Evolutionary conservation across 805 yeast genomes (phyloP), one percentile per base, ranked within the genome.

Genomic region (Vanderwaltozyma tropicalis): DNA sequence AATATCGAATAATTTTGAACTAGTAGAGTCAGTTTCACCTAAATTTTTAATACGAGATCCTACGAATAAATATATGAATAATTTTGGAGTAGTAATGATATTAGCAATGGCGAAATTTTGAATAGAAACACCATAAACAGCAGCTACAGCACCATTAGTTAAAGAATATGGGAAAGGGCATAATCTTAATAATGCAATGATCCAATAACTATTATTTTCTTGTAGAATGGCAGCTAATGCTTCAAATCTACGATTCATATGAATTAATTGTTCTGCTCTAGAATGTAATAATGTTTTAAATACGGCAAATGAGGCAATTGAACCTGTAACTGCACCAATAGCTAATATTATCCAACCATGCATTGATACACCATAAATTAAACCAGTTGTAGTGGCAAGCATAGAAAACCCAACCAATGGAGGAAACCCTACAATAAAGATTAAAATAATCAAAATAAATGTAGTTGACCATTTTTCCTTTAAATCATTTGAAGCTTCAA

Each of bases 141-240:
- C 80, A 9, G 95, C 92, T 46, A 92, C 67, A 0, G 95, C 96
- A 4, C 96, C 96, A 52, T 89, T 89, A 0, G 92, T 80, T 24
- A 89, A 64, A 2, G 96, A 86, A 55, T 87, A 92, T 0, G 97
- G 97, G 50, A 89, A 71, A 0, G 98, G 98, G 48, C 96, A 86
- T 40, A 89, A 59, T 39, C 96, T 67, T 21, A 89, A 70, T 53
- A 89, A 65, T 37, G 81, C 72, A 37, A 89, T 59, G 18, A 92
- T 60, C 45, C 77, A 56, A 40, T 87, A 70, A 41, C 77, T 73
- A 46, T 80, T 79, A 39, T 74, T 72, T 41, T 85, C 94, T 47
- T 71, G 76, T 41, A 89, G 58, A 4, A 85, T 81, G 38, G 78
- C 76, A 0, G 84, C 71, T 44, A 92, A 72, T 0, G 94, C 85